phyloP scores from a whole-genome alignment of 192 early-diverging fungal genomes.

The Coemansia sp. region DNA sequence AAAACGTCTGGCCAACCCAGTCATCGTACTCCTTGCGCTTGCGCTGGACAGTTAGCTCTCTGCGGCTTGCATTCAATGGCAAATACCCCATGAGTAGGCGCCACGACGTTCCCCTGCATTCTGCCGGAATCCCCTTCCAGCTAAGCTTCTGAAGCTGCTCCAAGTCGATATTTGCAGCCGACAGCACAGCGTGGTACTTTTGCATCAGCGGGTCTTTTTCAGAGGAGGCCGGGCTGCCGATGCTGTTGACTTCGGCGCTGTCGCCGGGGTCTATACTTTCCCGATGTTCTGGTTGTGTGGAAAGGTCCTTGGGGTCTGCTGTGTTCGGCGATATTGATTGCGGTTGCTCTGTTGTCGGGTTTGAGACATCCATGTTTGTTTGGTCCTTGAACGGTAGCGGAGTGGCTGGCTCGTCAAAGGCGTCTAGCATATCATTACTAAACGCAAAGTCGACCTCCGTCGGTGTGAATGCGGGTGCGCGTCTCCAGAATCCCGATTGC shows the following conservation, averaged over 20 bases:
- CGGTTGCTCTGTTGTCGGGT: not conserved
- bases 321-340: not conserved
- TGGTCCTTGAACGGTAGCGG: not conserved
- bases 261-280: not conserved
- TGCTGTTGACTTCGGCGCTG: not conserved
- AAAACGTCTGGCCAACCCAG: slow-evolving; percentile 79
- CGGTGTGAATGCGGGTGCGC: slow-evolving; percentile 33
- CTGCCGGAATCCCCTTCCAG: slow-evolving; percentile 92
- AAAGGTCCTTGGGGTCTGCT: not conserved
- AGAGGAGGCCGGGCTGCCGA: not conserved
- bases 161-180: slow-evolving; percentile 68
- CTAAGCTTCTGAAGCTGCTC: slow-evolving; percentile 75
- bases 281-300: not conserved
- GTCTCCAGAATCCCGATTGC: slow-evolving; percentile 40
- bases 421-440: slow-evolving; percentile 11
- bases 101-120: slow-evolving; percentile 88
- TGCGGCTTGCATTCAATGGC: slow-evolving; percentile 83
- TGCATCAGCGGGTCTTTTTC: slow-evolving; percentile 3
- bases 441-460: slow-evolving; percentile 26
- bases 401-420: slow-evolving; percentile 1
- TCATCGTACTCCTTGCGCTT: slow-evolving; percentile 96
- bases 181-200: slow-evolving; percentile 63
- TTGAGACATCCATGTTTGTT: not conserved
- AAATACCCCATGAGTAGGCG: slow-evolving; percentile 92
- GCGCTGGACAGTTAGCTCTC: slow-evolving; percentile 77